A percentile compares a stretch with the other conserved stretches of the same genome.
These are phyloP conservation scores for Pleurotus platypus DNA, from an alignment of 768 basidiomycete species.

Conservation along the genomic window DNA sequence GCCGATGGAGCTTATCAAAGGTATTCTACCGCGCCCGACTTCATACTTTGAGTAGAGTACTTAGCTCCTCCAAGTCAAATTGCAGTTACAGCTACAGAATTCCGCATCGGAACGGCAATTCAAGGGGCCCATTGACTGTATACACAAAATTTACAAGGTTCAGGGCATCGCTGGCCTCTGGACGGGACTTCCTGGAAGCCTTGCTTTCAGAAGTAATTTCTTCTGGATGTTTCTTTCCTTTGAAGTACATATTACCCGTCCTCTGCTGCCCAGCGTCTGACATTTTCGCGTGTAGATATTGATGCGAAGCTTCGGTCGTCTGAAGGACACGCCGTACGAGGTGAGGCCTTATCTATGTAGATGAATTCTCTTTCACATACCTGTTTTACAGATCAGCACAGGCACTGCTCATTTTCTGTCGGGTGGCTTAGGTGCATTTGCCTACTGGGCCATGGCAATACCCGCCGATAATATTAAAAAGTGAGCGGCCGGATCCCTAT, in stretches of 20 bases:
- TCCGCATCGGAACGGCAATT: slow-evolving; percentile 49
- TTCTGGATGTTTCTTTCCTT: slow-evolving; percentile 77
- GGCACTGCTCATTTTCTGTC: slow-evolving; percentile 62
- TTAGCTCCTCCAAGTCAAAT: slow-evolving; percentile 41
- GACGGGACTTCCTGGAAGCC: slow-evolving; percentile 71
- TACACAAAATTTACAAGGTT: slow-evolving; percentile 53
- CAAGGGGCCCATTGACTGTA: slow-evolving; percentile 65
- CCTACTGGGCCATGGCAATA: slow-evolving; percentile 66
- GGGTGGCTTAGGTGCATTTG: slow-evolving; percentile 59
- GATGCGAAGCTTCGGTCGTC: slow-evolving; percentile 54
- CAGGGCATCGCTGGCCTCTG: slow-evolving; percentile 69
- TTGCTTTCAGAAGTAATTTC: slow-evolving; percentile 72
- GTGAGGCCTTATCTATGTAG: slow-evolving; percentile 22
- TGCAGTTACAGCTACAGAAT: slow-evolving; percentile 64
- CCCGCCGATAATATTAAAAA: slow-evolving; percentile 84
- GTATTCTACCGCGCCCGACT: slow-evolving; percentile 21
- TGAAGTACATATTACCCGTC: slow-evolving; percentile 37
- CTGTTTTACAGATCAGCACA: slow-evolving; percentile 46
- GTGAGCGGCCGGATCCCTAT: slow-evolving; percentile 31
- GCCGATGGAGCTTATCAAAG: slow-evolving; percentile 78
- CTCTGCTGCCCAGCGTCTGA: slow-evolving; percentile 12
- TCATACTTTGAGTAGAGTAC: neutral
- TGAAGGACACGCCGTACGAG: slow-evolving; percentile 59
- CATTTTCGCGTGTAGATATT: slow-evolving; percentile 36
- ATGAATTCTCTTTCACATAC: neutral